Percentiles rank a stretch among this genome's conserved stretches.
Conservation (phyloP, 2,329 filamentous ascomycete species). For the Gremmenia infestans region DNA sequence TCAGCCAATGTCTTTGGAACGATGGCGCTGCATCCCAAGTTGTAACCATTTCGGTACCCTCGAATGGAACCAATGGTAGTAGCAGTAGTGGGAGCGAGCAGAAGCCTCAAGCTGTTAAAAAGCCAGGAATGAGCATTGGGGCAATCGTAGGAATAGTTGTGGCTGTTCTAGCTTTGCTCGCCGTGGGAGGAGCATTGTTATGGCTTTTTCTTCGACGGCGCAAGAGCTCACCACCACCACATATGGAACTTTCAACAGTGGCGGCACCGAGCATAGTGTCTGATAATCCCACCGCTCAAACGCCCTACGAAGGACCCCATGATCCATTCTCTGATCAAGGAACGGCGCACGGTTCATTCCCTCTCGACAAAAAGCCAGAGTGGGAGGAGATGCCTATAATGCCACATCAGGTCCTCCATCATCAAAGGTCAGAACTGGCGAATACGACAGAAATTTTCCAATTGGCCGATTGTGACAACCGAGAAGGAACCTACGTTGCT, state of each 20-base stretch:
- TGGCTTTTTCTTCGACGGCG: slow-evolving; percentile 3
- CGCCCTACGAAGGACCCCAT: too few species aligned
- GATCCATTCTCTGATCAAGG: neutral
- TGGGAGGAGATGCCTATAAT: neutral
- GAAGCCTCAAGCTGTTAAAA: slow-evolving; percentile 19
- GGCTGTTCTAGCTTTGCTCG: slow-evolving; percentile 4
- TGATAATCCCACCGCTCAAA: neutral
- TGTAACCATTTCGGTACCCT: slow-evolving; percentile 9
- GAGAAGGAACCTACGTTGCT: neutral
- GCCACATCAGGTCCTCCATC: neutral
- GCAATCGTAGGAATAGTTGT: slow-evolving; percentile 15
- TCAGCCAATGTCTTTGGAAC: slow-evolving; percentile 24
- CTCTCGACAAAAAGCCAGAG: neutral
- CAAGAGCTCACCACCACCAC: neutral
- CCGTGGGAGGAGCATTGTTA: slow-evolving; percentile 2
- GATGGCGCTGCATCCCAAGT: slow-evolving; percentile 13
- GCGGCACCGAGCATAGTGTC: neutral
- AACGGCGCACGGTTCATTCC: neutral
- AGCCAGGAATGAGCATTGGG: neutral
- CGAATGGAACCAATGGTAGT: slow-evolving; percentile 1
- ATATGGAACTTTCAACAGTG: neutral
- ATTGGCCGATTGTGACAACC: neutral
- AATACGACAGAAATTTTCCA: neutral
- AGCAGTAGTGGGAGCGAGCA: neutral
- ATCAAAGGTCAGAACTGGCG: neutral